Evolutionary conservation across 129 eudicot species (phyloP).

Genomic region (Helianthus annuus): DNA sequence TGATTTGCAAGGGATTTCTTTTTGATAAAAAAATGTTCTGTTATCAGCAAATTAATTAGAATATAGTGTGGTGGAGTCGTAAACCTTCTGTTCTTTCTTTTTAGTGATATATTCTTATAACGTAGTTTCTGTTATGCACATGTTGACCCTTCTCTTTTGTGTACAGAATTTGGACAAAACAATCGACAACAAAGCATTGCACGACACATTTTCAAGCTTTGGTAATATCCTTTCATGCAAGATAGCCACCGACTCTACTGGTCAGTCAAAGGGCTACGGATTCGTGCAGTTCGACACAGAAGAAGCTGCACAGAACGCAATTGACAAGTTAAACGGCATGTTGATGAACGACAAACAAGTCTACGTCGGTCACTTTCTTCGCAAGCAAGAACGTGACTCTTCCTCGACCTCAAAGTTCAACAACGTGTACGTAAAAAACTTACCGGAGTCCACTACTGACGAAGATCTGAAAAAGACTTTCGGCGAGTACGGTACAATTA

Average conservation of each 20-base stretch:
- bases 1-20: too few species aligned
- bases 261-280: conserved; percentile 3
- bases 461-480: conserved; percentile 41
- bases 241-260: not conserved
- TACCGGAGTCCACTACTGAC: conserved; percentile 42
- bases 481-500: conserved; percentile 39
- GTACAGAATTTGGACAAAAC: not conserved
- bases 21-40: too few species aligned
- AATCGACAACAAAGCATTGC: conserved; percentile 7
- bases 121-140: too few species aligned
- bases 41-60: too few species aligned
- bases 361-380: conserved; percentile 38
- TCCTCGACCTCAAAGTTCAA: conserved; percentile 34
- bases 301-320: conserved; percentile 11
- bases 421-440: conserved; percentile 47
- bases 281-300: conserved; percentile 1
- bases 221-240: conserved; percentile 6
- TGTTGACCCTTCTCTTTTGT: not conserved
- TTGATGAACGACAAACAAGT: conserved; percentile 36
- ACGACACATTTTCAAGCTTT: conserved; percentile 4
- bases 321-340: conserved; percentile 21
- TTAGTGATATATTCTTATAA: too few species aligned
- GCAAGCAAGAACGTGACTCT: conserved; percentile 49
- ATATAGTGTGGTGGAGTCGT: too few species aligned
- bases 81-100: too few species aligned